These are phyloP conservation scores for Mycena rebaudengoi DNA, from an alignment of 768 basidiomycete species.

Conservation along the genomic window DNA sequence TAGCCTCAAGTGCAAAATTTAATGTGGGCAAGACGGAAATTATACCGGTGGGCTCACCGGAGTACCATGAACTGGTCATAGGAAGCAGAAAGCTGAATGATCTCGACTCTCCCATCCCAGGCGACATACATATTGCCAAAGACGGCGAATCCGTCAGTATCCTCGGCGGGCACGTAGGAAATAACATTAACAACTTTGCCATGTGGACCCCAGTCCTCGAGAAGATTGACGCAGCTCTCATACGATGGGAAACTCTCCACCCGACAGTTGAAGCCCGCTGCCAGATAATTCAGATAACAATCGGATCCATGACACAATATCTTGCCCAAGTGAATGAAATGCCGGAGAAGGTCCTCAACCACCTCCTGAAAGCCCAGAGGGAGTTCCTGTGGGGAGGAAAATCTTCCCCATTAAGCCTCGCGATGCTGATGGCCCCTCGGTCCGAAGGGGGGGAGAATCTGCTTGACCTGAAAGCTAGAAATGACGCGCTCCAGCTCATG, in stretches of 20 bases:
- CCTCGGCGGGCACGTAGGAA: too few species aligned
- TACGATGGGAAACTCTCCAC: not conserved
- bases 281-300: not conserved
- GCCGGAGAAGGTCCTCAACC: not conserved
- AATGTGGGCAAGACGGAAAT: too few species aligned
- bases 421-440: not conserved
- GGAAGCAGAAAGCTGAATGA: too few species aligned
- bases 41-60: too few species aligned
- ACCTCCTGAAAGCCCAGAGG: not conserved
- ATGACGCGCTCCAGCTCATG: conserved; percentile 13
- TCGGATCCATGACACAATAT: not conserved
- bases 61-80: too few species aligned
- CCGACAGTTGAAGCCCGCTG: not conserved
- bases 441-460: conserved; percentile 11
- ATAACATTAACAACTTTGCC: too few species aligned
- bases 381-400: not conserved
- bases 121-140: too few species aligned
- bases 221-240: not conserved
- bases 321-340: not conserved
- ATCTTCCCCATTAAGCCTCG: not conserved
- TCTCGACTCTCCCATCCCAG: too few species aligned
- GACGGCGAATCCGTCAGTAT: too few species aligned
- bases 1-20: too few species aligned
- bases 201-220: not conserved
- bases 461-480: conserved; percentile 1